phyloP scores from a whole-genome alignment of 768 basidiomycete genomes.

The Macrolepiota albuminosa region DNA sequence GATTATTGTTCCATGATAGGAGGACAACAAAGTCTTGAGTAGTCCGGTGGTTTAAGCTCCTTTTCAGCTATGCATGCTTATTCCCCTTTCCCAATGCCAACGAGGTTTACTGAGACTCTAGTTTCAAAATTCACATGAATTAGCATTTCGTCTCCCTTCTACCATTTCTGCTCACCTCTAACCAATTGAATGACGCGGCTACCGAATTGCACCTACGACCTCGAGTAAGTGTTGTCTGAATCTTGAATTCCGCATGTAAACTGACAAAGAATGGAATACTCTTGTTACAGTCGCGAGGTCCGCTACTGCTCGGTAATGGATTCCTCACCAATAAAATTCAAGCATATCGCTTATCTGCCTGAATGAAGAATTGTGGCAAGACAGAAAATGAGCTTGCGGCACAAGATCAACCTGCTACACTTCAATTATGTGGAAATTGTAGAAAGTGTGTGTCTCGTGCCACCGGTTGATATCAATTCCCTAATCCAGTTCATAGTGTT shows the following conservation, averaged over 20 bases:
- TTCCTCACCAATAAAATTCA: not conserved
- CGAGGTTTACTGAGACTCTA: not conserved
- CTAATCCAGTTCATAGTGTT: not conserved
- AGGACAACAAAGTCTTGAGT: not conserved
- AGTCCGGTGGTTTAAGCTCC: not conserved
- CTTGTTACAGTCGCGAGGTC: not conserved
- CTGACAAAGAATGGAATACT: not conserved
- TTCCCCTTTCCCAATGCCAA: not conserved
- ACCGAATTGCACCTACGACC: not conserved
- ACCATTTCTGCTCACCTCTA: not conserved
- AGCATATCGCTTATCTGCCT: not conserved
- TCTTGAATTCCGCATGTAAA: no score
- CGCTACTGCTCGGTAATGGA: slow-evolving; percentile 1
- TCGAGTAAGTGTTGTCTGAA: not conserved
- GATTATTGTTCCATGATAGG: not conserved
- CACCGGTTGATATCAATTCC: not conserved
- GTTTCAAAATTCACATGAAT: not conserved
- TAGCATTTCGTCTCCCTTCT: not conserved
- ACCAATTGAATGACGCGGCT: not conserved
- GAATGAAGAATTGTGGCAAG: slow-evolving; percentile 1
- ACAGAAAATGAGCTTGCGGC: slow-evolving; percentile 1
- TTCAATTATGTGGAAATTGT: slow-evolving; percentile 4
- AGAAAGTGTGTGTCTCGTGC: not conserved
- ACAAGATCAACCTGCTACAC: not conserved
- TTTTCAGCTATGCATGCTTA: not conserved